Conservation (phyloP, 306 rosid species). For the Casuarina cunninghamiana region DNA sequence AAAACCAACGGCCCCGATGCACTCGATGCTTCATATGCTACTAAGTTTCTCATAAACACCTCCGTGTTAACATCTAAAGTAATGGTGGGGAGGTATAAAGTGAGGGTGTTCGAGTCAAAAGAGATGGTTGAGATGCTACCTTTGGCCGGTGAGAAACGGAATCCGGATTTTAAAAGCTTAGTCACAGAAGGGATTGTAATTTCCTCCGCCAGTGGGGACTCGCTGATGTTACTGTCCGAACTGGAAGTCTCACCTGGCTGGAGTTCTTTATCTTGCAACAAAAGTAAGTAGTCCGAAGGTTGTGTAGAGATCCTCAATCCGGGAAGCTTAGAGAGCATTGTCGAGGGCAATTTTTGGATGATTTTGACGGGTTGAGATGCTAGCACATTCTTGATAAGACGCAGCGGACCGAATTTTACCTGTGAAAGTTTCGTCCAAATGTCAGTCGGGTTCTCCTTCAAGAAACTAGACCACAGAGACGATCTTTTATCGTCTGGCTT, state of each 20-base stretch:
- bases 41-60: conserved; percentile 61
- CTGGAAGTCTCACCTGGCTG: conserved; percentile 31
- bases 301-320: conserved; percentile 36
- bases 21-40: conserved; percentile 74
- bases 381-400: conserved; percentile 36
- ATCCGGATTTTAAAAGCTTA: conserved; percentile 46
- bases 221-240: conserved; percentile 17
- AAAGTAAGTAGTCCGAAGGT: conserved; percentile 36
- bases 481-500: conserved; percentile 25
- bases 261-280: conserved; percentile 25
- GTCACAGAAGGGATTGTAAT: conserved; percentile 68
- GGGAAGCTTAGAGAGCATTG: conserved; percentile 56
- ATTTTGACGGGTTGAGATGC: conserved; percentile 54
- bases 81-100: conserved; percentile 56
- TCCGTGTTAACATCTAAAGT: conserved; percentile 58
- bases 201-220: conserved; percentile 65
- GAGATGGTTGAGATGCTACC: conserved; percentile 47
- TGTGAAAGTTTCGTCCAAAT: conserved; percentile 57
- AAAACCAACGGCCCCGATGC: conserved; percentile 62
- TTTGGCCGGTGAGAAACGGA: conserved; percentile 37
- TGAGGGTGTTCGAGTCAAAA: conserved; percentile 45
- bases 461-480: conserved; percentile 5
- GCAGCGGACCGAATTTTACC: conserved; percentile 49
- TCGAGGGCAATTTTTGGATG: conserved; percentile 59
- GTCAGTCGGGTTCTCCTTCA: conserved; percentile 31